phyloP scores from a whole-genome alignment of 2,329 filamentous ascomycete genomes.

The Scedosporium apiospermum region DNA sequence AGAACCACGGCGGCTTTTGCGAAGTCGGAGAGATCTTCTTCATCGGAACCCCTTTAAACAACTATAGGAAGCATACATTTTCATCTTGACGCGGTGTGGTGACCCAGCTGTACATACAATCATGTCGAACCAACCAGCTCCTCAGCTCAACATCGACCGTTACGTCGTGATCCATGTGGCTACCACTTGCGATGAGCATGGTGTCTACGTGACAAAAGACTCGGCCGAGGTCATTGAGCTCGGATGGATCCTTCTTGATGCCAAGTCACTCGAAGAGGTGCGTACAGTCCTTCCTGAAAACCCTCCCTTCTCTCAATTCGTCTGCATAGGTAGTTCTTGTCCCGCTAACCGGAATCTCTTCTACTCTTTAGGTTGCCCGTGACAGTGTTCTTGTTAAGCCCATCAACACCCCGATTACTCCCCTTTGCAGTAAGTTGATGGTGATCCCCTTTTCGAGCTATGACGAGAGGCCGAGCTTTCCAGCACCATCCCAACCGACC shows the following conservation, averaged over 20 bases:
- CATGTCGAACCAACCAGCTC: conserved; percentile 31
- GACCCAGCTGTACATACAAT: neutral
- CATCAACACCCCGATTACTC: conserved; percentile 96
- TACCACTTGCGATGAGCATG: conserved; percentile 97
- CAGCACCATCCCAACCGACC: neutral
- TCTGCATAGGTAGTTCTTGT: neutral
- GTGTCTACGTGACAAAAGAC: conserved; percentile 98
- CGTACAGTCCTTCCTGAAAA: conserved; percentile 18
- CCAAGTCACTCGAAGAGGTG: conserved; percentile 89
- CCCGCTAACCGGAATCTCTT: conserved; percentile 9
- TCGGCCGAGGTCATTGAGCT: conserved; percentile 98
- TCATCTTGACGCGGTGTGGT: neutral
- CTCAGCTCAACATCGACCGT: conserved; percentile 73
- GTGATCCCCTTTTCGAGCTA: neutral
- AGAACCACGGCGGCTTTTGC: neutral
- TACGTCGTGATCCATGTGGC: conserved; percentile 98
- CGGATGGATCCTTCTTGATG: conserved; percentile 92
- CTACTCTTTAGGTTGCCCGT: conserved; percentile 63
- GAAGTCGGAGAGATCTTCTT: neutral
- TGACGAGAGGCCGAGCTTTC: no score
- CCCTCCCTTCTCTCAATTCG: conserved; percentile 10
- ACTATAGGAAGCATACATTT: conserved; percentile 8
- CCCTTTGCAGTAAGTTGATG: conserved; percentile 82
- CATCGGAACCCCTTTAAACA: neutral
- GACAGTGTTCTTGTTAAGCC: conserved; percentile 97